Evolutionary conservation across 768 basidiomycete species (phyloP).

Genomic region (Amanita pseudoporphyria): DNA sequence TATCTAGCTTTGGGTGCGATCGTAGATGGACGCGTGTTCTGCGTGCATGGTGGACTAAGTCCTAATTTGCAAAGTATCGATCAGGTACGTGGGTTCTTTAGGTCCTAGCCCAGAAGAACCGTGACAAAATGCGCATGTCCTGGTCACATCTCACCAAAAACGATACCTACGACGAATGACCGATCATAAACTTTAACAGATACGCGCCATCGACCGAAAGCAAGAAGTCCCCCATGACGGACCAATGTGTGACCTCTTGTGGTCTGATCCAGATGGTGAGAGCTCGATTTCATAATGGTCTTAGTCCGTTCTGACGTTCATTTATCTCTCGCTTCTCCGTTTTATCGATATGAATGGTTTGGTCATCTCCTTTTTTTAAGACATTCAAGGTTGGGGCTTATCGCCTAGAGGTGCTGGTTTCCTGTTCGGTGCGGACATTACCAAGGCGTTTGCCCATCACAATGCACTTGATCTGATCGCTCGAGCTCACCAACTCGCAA

Average conservation of each 20-base stretch:
- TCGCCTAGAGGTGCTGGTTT: slow-evolving; percentile 98
- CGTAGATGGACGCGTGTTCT: slow-evolving; percentile 96
- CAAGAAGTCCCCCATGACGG: slow-evolving; percentile 99
- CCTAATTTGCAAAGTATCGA: slow-evolving; percentile 81
- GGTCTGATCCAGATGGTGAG: slow-evolving; percentile 97
- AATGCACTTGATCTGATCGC: slow-evolving; percentile 95
- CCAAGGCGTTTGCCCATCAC: slow-evolving; percentile 79
- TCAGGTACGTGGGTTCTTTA: slow-evolving; percentile 48
- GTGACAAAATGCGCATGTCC: not conserved
- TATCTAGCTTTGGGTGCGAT: slow-evolving; percentile 91
- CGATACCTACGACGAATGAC: not conserved
- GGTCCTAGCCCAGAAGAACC: not conserved
- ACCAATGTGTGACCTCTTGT: slow-evolving; percentile 97
- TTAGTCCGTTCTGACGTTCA: not conserved
- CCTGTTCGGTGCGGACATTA: slow-evolving; percentile 89
- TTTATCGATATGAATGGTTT: slow-evolving; percentile 1
- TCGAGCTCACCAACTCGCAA: slow-evolving; percentile 93
- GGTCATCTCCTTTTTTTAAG: slow-evolving; percentile 24
- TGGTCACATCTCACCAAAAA: too few species aligned
- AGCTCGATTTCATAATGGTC: slow-evolving; percentile 6
- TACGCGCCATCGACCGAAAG: slow-evolving; percentile 89
- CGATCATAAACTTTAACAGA: slow-evolving; percentile 36
- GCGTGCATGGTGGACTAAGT: slow-evolving; percentile 94
- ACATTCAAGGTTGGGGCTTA: slow-evolving; percentile 91
- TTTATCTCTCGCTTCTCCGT: slow-evolving; percentile 4